Evolutionary conservation across 2,329 filamentous ascomycete genomes (phyloP), one percentile per base, ranked within the genome.

Genomic region (Apiospora saccharicola): DNA sequence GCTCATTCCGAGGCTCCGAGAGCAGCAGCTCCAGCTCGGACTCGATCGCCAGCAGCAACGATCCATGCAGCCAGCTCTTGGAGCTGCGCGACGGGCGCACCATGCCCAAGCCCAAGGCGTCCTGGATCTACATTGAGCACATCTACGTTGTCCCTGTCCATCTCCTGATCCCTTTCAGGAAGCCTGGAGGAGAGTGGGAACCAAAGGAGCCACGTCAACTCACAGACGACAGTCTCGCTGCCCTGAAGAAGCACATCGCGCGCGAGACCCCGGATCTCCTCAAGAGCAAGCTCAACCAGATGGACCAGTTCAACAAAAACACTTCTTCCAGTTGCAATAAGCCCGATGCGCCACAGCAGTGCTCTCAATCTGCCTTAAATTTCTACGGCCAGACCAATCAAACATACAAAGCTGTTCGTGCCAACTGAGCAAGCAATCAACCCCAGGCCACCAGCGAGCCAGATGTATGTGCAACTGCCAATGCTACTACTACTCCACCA

Each of bases 101-200:
- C 22, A 64, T 64, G 57, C 57, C 57, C 34, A 64, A 64, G 34
- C 57, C 57, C 8, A 64, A n/a, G 34, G 57, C 30, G 10, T 64
- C 57, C 8, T 64, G 57, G 57, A 64, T 64, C 10, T 64, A 64
- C 57, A 41, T 64, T 10, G 34, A 64, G 10, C 57, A 41, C 30
- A n/a, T 64, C 57, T 64, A n/a, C 34, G 57, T 64, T 1, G 57
- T 64, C 2, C 57, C 57, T 22, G 30, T 64, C 3, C 34, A 41
- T n/a, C 57, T 64, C 22, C 57, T 64, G 19, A 64, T 64, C 10
- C 57, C 57, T 19, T 64, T 64, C 57, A 37, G 24, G 7, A 64
- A 64, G 19, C 30, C 57, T 0, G 57, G 57, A 2, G 19, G 57
- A 7, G 34, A 41, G 16, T 22, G 19, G 19, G 34, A 64, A 14